A percentile compares a stretch with the other conserved stretches of the same genome.
Conservation (phyloP, 805 yeast species). For the Kodamaea fukazawae region DNA sequence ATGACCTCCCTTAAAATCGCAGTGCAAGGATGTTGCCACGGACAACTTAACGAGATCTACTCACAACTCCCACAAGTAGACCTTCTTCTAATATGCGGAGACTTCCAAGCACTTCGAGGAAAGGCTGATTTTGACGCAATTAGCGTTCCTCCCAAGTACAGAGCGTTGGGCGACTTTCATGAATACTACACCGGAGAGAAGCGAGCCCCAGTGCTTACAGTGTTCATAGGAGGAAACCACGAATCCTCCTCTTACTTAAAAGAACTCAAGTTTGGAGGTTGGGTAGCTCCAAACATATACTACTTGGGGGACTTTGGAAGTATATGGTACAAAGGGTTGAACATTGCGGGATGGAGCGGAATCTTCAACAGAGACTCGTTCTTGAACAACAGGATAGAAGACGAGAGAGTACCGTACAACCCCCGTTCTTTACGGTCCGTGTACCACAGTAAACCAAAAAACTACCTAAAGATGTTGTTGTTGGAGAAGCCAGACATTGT, state of each 20-base stretch:
- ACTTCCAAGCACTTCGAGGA: conserved; percentile 78
- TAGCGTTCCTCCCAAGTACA: conserved; percentile 78
- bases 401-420: conserved; percentile 50
- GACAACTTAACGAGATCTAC: conserved; percentile 65
- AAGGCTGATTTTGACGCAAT: conserved; percentile 62
- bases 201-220: conserved; percentile 70
- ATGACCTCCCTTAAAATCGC: conserved; percentile 43
- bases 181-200: conserved; percentile 60
- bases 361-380: conserved; percentile 55
- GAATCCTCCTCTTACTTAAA: conserved; percentile 79
- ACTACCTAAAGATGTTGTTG: conserved; percentile 54
- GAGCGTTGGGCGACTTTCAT: conserved; percentile 73
- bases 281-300: conserved; percentile 86
- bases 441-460: conserved; percentile 71
- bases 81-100: conserved; percentile 78
- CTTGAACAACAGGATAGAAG: conserved; percentile 40
- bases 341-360: conserved; percentile 83
- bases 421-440: conserved; percentile 50
- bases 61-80: conserved; percentile 20
- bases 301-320: conserved; percentile 78
- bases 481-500: conserved; percentile 50
- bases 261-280: conserved; percentile 82
- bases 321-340: conserved; percentile 69
- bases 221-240: conserved; percentile 94
- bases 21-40: conserved; percentile 89